These are phyloP conservation scores for Acmispon strigosus DNA, from an alignment of 306 rosid species.

Conservation along the genomic window DNA sequence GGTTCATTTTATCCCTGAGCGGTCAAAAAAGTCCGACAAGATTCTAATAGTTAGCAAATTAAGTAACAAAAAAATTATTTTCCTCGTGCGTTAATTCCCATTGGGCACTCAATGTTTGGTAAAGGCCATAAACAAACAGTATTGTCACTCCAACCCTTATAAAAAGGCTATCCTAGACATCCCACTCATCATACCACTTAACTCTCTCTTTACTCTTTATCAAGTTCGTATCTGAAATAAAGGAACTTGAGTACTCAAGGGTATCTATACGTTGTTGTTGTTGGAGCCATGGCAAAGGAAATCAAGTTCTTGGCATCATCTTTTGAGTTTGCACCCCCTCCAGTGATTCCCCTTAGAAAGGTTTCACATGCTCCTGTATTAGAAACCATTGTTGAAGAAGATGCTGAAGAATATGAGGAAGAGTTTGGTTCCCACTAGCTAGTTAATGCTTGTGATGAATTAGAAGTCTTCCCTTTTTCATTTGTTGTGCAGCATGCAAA, in stretches of 20 bases:
- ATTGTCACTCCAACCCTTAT: background rate
- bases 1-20: no score
- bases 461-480: background rate
- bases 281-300: slow-evolving; percentile 47
- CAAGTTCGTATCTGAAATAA: background rate
- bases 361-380: slow-evolving; percentile 36
- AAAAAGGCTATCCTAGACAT: background rate
- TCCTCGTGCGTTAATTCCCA: background rate
- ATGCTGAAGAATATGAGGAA: slow-evolving; percentile 20
- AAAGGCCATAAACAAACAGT: background rate
- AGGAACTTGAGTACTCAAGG: background rate
- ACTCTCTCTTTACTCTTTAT: background rate
- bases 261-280: no score
- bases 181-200: background rate
- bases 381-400: slow-evolving; percentile 62
- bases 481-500: background rate
- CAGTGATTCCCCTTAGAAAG: slow-evolving; percentile 30
- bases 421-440: background rate
- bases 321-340: slow-evolving; percentile 51
- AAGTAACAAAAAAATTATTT: background rate
- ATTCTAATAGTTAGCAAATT: background rate
- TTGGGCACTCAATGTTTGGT: background rate
- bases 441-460: background rate
- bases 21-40: background rate
- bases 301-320: slow-evolving; percentile 26